Conservation (phyloP, 108 stramenopile genomes). For the Aurantiochytrium sp. region DNA sequence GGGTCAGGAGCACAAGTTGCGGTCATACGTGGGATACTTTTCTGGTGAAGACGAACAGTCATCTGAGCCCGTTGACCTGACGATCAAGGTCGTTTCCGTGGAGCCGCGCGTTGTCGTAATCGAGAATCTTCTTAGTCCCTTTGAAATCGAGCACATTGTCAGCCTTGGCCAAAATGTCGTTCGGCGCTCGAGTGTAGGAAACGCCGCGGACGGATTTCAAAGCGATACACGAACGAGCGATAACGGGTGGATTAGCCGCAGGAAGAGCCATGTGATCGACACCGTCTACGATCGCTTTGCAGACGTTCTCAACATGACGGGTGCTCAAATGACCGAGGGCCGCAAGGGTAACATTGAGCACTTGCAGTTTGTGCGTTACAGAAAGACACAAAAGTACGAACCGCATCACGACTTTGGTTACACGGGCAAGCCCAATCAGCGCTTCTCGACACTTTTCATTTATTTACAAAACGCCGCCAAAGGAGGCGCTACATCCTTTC, state of each 20-base stretch:
- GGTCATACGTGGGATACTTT: neutral
- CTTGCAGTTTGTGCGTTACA: constrained; percentile 73
- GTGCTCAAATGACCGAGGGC: constrained; percentile 50
- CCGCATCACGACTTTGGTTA: constrained; percentile 75
- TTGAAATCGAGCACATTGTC: constrained; percentile 75
- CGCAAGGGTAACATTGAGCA: constrained; percentile 71
- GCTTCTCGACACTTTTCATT: constrained; percentile 69
- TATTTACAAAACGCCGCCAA: constrained; percentile 50
- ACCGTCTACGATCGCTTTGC: constrained; percentile 67
- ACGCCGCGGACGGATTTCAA: constrained; percentile 20
- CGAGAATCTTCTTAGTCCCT: constrained; percentile 62
- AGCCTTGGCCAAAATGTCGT: constrained; percentile 26
- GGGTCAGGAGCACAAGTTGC: constrained; percentile 26
- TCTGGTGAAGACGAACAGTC: neutral
- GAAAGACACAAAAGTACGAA: constrained; percentile 62
- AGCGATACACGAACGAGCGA: constrained; percentile 61
- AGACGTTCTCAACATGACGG: constrained; percentile 62
- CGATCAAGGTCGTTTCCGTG: constrained; percentile 19
- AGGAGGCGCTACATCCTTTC: constrained; percentile 76
- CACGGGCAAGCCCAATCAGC: constrained; percentile 25
- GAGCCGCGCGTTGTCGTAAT: constrained; percentile 74
- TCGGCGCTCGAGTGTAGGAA: neutral
- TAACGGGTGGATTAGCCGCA: constrained; percentile 73
- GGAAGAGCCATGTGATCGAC: constrained; percentile 54
- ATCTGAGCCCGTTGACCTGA: neutral